These are phyloP conservation scores for Scalesia atractyloides DNA, from an alignment of 129 eudicot species.

Conservation along the genomic window DNA sequence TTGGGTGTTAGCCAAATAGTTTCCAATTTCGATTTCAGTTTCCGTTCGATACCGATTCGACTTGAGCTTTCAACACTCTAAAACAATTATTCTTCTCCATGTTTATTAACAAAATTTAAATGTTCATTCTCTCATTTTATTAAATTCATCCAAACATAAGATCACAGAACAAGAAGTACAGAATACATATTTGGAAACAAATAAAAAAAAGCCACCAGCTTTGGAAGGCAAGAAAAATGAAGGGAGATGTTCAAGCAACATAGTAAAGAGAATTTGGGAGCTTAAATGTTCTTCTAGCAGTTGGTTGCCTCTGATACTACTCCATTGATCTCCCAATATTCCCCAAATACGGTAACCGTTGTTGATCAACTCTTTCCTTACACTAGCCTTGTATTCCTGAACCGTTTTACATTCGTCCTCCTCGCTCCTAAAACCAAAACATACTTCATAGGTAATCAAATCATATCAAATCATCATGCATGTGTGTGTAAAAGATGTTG, in stretches of 20 bases:
- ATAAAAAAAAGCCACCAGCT: background rate
- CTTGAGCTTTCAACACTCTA: too few species aligned
- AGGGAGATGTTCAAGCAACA: conserved; percentile 36
- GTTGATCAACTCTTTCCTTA: conserved; percentile 43
- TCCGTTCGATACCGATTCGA: too few species aligned
- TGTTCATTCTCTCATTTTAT: conserved; percentile 1
- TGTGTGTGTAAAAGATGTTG: background rate
- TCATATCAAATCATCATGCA: background rate
- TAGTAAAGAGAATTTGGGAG: conserved; percentile 71
- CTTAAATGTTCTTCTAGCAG: conserved; percentile 55
- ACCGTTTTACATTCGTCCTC: conserved; percentile 39
- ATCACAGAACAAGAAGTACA: conserved; percentile 2
- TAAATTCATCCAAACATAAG: background rate
- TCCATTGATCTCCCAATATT: conserved; percentile 70
- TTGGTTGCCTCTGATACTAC: conserved; percentile 60
- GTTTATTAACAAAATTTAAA: background rate
- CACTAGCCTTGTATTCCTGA: conserved; percentile 49
- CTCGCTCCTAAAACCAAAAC: conserved; percentile 27
- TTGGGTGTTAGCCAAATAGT: too few species aligned
- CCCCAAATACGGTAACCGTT: conserved; percentile 65
- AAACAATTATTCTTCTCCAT: background rate
- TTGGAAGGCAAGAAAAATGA: background rate
- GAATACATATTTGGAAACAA: background rate
- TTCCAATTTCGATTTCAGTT: too few species aligned
- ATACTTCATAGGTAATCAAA: background rate